phyloP scores from a whole-genome alignment of 2,329 filamentous ascomycete genomes.

The Xylaria sp. region DNA sequence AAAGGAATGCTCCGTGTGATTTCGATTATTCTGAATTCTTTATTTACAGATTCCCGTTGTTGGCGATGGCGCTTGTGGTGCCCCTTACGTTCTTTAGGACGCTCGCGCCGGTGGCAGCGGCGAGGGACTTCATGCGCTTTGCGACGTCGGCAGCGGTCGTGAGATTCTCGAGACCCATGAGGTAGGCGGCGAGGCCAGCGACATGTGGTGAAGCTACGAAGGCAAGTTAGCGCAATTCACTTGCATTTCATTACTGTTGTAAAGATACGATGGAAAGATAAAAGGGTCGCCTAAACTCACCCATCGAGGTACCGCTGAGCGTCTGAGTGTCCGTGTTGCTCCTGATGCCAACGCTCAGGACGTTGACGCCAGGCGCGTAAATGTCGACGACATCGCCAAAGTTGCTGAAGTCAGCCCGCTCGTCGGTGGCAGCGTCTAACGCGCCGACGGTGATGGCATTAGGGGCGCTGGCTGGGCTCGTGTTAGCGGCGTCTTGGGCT shows the following conservation, averaged over 20 bases:
- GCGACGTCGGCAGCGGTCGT: slow-evolving; percentile 58
- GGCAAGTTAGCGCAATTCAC: slow-evolving; percentile 35
- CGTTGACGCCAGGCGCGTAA: slow-evolving; percentile 66
- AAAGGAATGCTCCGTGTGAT: background rate
- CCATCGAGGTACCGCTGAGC: slow-evolving; percentile 70
- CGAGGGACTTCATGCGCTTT: slow-evolving; percentile 64
- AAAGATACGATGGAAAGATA: background rate
- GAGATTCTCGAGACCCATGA: slow-evolving; percentile 68
- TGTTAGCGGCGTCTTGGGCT: slow-evolving; percentile 61
- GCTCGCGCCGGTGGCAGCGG: slow-evolving; percentile 56
- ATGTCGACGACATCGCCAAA: slow-evolving; percentile 65
- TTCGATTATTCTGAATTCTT: background rate
- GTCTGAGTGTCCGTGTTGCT: slow-evolving; percentile 57
- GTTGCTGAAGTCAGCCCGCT: slow-evolving; percentile 67
- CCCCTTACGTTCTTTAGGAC: slow-evolving; percentile 56
- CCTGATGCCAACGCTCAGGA: slow-evolving; percentile 65
- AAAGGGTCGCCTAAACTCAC: slow-evolving; percentile 39
- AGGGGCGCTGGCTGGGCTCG: slow-evolving; percentile 66
- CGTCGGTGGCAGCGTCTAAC: slow-evolving; percentile 63
- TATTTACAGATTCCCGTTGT: slow-evolving; percentile 59
- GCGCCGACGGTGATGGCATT: slow-evolving; percentile 70
- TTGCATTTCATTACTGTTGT: background rate
- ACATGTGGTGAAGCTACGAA: slow-evolving; percentile 72
- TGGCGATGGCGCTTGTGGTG: slow-evolving; percentile 66
- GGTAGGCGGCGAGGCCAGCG: slow-evolving; percentile 74